Evolutionary conservation across 2,329 filamentous ascomycete species (phyloP), one percentile per base, ranked within the genome.

Genomic region (Claviceps lovelessii): DNA sequence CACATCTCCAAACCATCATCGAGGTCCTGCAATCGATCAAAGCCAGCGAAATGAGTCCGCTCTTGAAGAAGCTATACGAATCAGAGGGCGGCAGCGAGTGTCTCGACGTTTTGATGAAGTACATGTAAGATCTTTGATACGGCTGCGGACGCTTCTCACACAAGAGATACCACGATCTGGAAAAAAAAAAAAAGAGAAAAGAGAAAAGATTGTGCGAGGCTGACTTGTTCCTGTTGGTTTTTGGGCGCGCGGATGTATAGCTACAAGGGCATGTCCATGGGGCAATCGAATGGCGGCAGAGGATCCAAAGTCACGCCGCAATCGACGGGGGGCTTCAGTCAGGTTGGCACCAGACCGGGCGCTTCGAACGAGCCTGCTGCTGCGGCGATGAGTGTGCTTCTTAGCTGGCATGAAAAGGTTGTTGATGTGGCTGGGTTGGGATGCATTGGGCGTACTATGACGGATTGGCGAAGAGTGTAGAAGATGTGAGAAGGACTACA

Each of bases 361-460:
- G 73, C 64, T 9, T 67, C 73, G 42, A 79, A 75, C 66, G 81
- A 85, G 66, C 86, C 88, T 49, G 84, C 88, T 58, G 87, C 88
- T 41, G 85, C 90, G 55, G 86, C 85, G 54, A 97, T 97, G 93
- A 97, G 93, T 67, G 93, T 98, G 52, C 70, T 98, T 67, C 75
- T 98, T 61, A 96, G 90, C 72, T 98, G 93, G 93, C 93, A 98
- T 68, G 93, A 98, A 76, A 98, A 96, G 79, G 80, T 96, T 58
- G 89, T 97, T 5, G 93, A 98, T 65, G 84, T 96, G 65, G 88
- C 90, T 42, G 93, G 93, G 29, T 77, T 90, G 61, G 93, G 93
- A 48, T 89, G 87, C 69, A 93, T 98, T 71, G 88, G 90, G 59
- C 82, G 93, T 63, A 89, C 89, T 61, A 96, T 98, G 90, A 93